phyloP scores from a whole-genome alignment of 352 stramenopile species.

The Aphanomyces astaci region DNA sequence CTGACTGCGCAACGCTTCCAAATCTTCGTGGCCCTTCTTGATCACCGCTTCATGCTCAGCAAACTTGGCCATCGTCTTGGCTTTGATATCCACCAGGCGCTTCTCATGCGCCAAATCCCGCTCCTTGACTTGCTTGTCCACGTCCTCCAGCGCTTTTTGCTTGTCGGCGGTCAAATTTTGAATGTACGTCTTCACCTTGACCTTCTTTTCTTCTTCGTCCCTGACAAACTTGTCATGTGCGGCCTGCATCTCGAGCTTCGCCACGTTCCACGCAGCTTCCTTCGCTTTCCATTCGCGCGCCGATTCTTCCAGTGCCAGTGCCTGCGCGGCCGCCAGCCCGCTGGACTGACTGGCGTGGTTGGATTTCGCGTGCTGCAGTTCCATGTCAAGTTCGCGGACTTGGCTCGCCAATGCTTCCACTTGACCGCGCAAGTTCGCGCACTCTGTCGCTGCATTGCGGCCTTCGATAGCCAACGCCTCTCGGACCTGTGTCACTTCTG shows the following conservation, averaged over 20 bases:
- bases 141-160: slow-evolving; percentile 34
- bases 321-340: background rate
- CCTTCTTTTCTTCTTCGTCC: slow-evolving; percentile 23
- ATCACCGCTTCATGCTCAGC: slow-evolving; percentile 21
- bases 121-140: slow-evolving; percentile 57
- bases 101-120: slow-evolving; percentile 73
- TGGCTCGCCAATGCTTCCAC: background rate
- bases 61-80: slow-evolving; percentile 24
- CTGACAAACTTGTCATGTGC: slow-evolving; percentile 38
- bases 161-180: slow-evolving; percentile 39
- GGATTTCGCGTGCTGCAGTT: slow-evolving; percentile 5
- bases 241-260: slow-evolving; percentile 34
- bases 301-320: background rate
- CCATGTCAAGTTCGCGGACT: slow-evolving; percentile 8
- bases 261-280: slow-evolving; percentile 26
- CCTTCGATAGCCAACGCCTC: background rate
- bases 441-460: background rate
- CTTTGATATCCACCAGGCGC: slow-evolving; percentile 36
- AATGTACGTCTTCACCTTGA: slow-evolving; percentile 49
- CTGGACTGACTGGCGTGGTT: slow-evolving; percentile 3
- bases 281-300: background rate
- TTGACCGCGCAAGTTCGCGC: background rate
- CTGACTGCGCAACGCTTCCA: background rate
- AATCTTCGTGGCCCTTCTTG: slow-evolving; percentile 10
- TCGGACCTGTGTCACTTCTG: background rate